Conservation (phyloP, 148 eudicot species). For the Bassia scoparia region DNA sequence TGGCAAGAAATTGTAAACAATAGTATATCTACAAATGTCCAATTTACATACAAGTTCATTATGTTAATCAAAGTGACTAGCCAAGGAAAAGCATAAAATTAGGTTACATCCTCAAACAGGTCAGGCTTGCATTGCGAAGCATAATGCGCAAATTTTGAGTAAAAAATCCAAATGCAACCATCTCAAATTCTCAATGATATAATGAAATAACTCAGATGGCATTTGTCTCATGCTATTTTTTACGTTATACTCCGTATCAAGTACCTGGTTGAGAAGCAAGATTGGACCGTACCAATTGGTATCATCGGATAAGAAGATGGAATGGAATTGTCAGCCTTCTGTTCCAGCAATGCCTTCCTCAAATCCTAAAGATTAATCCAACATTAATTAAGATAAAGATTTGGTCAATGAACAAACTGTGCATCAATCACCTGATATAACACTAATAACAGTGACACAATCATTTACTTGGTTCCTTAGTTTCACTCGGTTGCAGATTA, state of each 20-base stretch:
- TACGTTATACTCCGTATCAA: too few relatives aligned
- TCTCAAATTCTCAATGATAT: neutral
- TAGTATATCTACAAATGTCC: neutral
- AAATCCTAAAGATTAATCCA: slow-evolving; percentile 43
- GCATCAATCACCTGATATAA: neutral
- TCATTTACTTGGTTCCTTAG: too few relatives aligned
- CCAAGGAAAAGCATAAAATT: neutral
- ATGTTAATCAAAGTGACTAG: neutral
- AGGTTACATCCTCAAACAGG: neutral
- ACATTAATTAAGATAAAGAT: neutral
- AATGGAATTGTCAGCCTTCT: slow-evolving; percentile 37
- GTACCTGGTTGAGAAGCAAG: slow-evolving; percentile 95
- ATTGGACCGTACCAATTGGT: slow-evolving; percentile 64
- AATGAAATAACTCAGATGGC: neutral
- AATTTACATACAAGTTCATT: neutral
- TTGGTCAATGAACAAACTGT: neutral
- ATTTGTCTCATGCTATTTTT: too few relatives aligned
- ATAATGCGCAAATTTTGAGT: neutral
- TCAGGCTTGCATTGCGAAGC: neutral
- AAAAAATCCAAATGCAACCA: neutral
- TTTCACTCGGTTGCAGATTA: too few relatives aligned
- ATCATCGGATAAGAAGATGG: slow-evolving; percentile 66
- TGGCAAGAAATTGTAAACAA: neutral
- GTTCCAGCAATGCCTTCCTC: slow-evolving; percentile 55
- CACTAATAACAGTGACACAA: too few relatives aligned